Base-by-base conservation (phyloP, 2,329 filamentous ascomycete genomes). In the Xylariaceae sp. region DNA sequence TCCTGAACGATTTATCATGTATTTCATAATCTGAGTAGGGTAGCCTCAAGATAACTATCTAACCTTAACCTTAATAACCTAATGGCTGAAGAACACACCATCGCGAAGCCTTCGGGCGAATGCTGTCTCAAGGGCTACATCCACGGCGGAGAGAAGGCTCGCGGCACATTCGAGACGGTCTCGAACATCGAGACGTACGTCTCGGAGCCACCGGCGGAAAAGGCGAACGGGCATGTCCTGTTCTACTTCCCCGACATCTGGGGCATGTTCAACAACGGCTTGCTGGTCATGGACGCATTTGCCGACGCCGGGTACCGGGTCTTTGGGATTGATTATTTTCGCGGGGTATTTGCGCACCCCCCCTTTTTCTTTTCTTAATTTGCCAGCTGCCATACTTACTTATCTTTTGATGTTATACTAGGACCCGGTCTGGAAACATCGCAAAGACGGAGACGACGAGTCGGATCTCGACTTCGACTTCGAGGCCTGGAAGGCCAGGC, bases 191-290 rank as follows among this genome's bases (percentile, higher is more conserved):
- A 53, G 19, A 59, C 55, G 1, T 58, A 59, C 19, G 36, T 58
- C 21, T 34, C 50, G 1, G 40, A 44, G 21, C 55, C 56, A 3
- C 43, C 41, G 13, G 18, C 36, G 7, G 31, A 27, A 3, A 41
- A 38, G 19, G 36, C 17, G 2, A 53, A 51, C 16, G 66, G 66
- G 1, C 51, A 69, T 41, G 51, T 70, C 21, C 36, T 71, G 4
- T 52, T 71, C 3, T 70, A 68, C 51, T 70, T 67, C 47, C 66
- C 67, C 0, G 67, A 70, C 40, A 62, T 69, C 4, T 68, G 58
- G 55, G 67, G 67, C 8, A 56, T 70, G 46, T 68, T 62, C 43
- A 58, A 52, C 9, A 70, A 70, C 34, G 62, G 59, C 1, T 49
- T 64, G 16, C 54, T 70, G n/a, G 48, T 69, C 26, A 70, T 70